Percentiles rank a stretch among this genome's conserved stretches.
phyloP scores from a whole-genome alignment of 768 basidiomycete genomes.

The Mycena rosella region DNA sequence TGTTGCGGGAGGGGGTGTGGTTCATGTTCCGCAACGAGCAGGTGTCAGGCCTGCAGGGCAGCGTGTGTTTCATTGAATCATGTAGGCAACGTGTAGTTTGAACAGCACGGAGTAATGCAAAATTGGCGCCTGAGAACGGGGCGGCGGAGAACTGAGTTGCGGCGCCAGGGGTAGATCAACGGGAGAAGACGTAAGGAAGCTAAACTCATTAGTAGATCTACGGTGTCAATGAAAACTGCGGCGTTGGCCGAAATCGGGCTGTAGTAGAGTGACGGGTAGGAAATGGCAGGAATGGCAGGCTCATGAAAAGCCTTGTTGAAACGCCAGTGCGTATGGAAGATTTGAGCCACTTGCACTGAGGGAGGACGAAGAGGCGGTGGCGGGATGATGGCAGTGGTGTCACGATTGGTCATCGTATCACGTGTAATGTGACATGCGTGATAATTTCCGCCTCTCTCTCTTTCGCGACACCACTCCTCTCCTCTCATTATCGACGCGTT shows the following conservation, averaged over 20 bases:
- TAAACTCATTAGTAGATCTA: background rate
- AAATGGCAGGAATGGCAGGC: too few relatives aligned
- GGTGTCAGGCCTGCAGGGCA: slow-evolving; percentile 11
- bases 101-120: background rate
- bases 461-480: slow-evolving; percentile 32
- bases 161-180: slow-evolving; percentile 14
- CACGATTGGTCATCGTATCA: background rate
- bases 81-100: slow-evolving; percentile 4
- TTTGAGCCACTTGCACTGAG: too few relatives aligned
- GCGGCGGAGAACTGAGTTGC: slow-evolving; percentile 17
- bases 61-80: slow-evolving; percentile 29
- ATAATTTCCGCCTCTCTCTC: background rate
- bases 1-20: slow-evolving; percentile 15
- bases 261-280: too few relatives aligned
- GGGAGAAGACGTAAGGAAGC: slow-evolving; percentile 15
- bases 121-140: slow-evolving; percentile 25
- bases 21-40: background rate
- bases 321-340: too few relatives aligned
- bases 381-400: too few relatives aligned
- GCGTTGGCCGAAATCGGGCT: background rate
- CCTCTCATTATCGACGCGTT: slow-evolving; percentile 36
- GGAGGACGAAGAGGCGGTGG: too few relatives aligned
- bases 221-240: background rate
- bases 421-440: slow-evolving; percentile 8
- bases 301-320: too few relatives aligned